A percentile compares a stretch with the other conserved stretches of the same genome.
Conservation (phyloP, 371 early-diverging fungal genomes). For the Circinella umbellata region DNA sequence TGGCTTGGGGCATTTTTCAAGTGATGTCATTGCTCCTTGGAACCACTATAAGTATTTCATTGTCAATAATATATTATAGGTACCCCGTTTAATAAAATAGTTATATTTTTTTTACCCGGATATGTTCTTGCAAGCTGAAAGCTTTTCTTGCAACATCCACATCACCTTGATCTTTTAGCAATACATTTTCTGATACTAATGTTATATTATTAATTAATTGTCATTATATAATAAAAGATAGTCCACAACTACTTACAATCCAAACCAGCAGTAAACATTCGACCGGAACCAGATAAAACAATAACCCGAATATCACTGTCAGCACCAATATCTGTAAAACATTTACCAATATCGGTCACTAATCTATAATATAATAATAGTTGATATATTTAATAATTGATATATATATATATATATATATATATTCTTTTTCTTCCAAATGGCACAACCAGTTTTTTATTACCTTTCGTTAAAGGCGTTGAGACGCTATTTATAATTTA, state of each 20-base stretch:
- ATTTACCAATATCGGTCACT: conserved; percentile 33
- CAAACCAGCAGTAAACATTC: conserved; percentile 89
- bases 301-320: conserved; percentile 74
- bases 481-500: conserved; percentile 21
- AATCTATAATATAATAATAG: conserved; percentile 14
- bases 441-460: not conserved
- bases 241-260: conserved; percentile 64
- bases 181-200: conserved; percentile 27
- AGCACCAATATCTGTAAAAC: conserved; percentile 56
- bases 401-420: not conserved
- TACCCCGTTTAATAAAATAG: not conserved
- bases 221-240: not conserved
- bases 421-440: not conserved
- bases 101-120: conserved; percentile 30
- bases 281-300: conserved; percentile 76
- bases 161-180: conserved; percentile 15
- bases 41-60: conserved; percentile 38
- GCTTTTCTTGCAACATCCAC: conserved; percentile 57
- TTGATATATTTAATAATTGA: not conserved
- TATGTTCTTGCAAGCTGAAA: conserved; percentile 47
- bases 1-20: conserved; percentile 87
- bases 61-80: not conserved
- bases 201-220: too few species aligned
- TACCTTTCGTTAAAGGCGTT: conserved; percentile 79
- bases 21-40: conserved; percentile 73